Evolutionary conservation across 495 filamentous ascomycete genomes (phyloP).

Genomic region (Penicilliopsis zonata): DNA sequence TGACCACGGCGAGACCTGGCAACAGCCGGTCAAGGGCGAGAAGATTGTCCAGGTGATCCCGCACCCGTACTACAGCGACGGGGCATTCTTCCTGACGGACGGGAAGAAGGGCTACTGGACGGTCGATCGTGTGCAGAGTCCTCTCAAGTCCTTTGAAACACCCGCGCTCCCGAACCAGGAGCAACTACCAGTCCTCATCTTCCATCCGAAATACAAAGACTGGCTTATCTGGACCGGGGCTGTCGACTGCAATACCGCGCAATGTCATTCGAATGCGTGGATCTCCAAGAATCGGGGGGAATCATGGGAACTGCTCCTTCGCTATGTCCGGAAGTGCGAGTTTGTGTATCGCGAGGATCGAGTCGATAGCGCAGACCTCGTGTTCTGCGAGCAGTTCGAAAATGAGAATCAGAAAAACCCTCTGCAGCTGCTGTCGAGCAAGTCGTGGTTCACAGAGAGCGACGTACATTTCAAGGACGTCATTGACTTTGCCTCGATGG

Average conservation of each 20-base stretch:
- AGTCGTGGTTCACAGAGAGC: slow-evolving; percentile 58
- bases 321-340: slow-evolving; percentile 63
- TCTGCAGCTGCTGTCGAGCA: slow-evolving; percentile 57
- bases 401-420: slow-evolving; percentile 46
- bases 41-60: slow-evolving; percentile 56
- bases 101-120: slow-evolving; percentile 63
- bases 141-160: slow-evolving; percentile 58
- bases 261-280: slow-evolving; percentile 60
- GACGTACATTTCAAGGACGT: slow-evolving; percentile 52
- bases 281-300: slow-evolving; percentile 63
- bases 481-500: slow-evolving; percentile 80
- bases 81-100: slow-evolving; percentile 71
- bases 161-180: slow-evolving; percentile 28
- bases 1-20: slow-evolving; percentile 82
- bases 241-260: slow-evolving; percentile 36
- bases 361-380: slow-evolving; percentile 46
- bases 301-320: slow-evolving; percentile 55
- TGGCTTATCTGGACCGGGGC: slow-evolving; percentile 87
- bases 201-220: slow-evolving; percentile 70
- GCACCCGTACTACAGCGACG: slow-evolving; percentile 67
- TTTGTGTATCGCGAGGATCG: slow-evolving; percentile 63
- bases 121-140: slow-evolving; percentile 53
- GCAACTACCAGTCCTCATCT: slow-evolving; percentile 43
- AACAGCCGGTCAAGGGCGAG: slow-evolving; percentile 46
- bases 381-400: slow-evolving; percentile 69